Conservation (phyloP, 225 moss, liverwort and hornwort genomes). For the Polytrichum formosum region DNA sequence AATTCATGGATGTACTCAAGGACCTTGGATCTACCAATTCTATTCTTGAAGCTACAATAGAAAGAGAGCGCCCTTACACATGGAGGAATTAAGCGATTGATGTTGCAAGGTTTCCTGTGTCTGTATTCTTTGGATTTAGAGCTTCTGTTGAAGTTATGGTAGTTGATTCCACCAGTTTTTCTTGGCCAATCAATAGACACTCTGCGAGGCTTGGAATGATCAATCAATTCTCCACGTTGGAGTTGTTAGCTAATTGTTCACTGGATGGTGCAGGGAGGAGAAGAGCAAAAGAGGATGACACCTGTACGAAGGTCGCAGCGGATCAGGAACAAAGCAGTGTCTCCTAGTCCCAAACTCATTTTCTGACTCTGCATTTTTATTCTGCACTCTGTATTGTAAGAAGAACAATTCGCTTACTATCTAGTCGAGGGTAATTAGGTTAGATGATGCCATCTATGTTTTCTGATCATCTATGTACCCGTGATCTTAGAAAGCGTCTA, state of each 20-base stretch:
- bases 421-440: neutral
- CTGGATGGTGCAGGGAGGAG: slow-evolving; percentile 27
- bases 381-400: slow-evolving; percentile 1
- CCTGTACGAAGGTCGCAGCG: slow-evolving; percentile 41
- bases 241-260: neutral
- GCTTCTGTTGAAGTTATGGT: neutral
- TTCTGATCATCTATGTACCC: slow-evolving; percentile 9
- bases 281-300: slow-evolving; percentile 25
- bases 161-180: too few species aligned
- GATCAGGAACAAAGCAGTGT: slow-evolving; percentile 29
- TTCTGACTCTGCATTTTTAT: too few species aligned
- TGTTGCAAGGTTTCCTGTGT: neutral
- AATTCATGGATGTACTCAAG: too few species aligned
- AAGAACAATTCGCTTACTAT: neutral
- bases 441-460: slow-evolving; percentile 7
- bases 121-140: neutral
- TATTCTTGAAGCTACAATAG: too few species aligned
- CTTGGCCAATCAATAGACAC: too few species aligned
- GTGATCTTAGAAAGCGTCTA: neutral
- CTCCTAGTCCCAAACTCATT: slow-evolving; percentile 18
- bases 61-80: too few species aligned
- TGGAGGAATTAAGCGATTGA: too few species aligned
- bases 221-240: too few species aligned
- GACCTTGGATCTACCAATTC: too few species aligned
- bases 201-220: too few species aligned